phyloP scores from a whole-genome alignment of 495 filamentous ascomycete genomes.

The Hyaloscypha hepaticicola region DNA sequence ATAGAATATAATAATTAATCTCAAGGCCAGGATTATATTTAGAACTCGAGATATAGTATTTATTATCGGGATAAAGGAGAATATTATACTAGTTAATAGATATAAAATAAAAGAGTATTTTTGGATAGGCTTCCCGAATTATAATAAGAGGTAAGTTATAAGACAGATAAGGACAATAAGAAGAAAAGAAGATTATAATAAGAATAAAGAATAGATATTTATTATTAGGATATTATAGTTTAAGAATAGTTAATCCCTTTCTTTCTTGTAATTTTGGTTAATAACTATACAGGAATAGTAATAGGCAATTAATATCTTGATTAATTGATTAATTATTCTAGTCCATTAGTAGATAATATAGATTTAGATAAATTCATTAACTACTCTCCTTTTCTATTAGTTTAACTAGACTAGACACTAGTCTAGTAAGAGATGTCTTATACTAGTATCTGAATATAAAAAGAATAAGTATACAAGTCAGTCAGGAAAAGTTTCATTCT shows the following conservation, averaged over 20 bases:
- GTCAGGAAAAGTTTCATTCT: not conserved
- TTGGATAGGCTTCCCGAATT: constrained; percentile 4
- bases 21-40: constrained; percentile 31
- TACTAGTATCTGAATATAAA: too few species aligned
- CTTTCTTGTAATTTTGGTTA: too few species aligned
- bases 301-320: too few species aligned
- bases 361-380: too few species aligned
- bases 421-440: too few species aligned
- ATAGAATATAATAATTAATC: constrained; percentile 26
- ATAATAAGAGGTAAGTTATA: constrained; percentile 3
- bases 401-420: too few species aligned
- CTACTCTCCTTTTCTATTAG: too few species aligned
- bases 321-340: too few species aligned
- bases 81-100: constrained; percentile 28
- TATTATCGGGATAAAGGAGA: constrained; percentile 23
- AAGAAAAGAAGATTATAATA: not conserved
- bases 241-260: too few species aligned
- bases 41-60: constrained; percentile 12
- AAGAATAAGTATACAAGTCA: too few species aligned
- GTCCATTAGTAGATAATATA: too few species aligned
- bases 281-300: too few species aligned
- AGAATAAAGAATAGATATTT: not conserved
- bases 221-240: not conserved
- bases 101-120: constrained; percentile 28
- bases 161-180: not conserved